Conservation (phyloP, 106 monocot species). For the Allium fistulosum region DNA sequence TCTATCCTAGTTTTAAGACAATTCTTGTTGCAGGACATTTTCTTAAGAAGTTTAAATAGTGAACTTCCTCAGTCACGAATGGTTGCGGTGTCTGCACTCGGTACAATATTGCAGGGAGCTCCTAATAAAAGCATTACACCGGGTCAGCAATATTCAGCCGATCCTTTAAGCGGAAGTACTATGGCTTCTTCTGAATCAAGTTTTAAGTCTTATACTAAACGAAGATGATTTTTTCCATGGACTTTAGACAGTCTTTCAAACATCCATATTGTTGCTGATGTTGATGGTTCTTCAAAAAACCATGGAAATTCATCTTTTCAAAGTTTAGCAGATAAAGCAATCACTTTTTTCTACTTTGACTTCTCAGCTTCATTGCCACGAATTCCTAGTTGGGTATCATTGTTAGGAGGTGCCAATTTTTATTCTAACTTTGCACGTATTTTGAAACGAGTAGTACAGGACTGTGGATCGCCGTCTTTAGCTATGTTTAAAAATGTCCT, state of each 20-base stretch:
- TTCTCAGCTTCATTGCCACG: constrained; percentile 95
- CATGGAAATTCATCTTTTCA: constrained; percentile 65
- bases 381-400: constrained; percentile 87
- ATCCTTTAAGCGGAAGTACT: constrained; percentile 19
- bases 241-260: constrained; percentile 81
- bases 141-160: constrained; percentile 17
- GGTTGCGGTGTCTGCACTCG: constrained; percentile 91
- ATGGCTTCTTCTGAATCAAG: constrained; percentile 17
- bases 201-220: constrained; percentile 48
- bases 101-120: constrained; percentile 62
- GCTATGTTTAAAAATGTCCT: constrained; percentile 34
- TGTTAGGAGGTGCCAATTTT: constrained; percentile 54
- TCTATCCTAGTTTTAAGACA: background rate
- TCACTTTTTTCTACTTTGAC: constrained; percentile 95
- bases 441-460: constrained; percentile 82
- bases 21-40: constrained; percentile 65
- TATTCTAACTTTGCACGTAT: constrained; percentile 89
- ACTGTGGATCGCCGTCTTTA: constrained; percentile 70
- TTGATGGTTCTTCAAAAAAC: constrained; percentile 56
- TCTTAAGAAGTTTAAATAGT: constrained; percentile 76
- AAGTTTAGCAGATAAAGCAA: constrained; percentile 69
- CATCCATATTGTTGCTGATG: constrained; percentile 80
- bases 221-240: constrained; percentile 65
- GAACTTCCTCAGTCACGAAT: constrained; percentile 95
- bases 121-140: constrained; percentile 28